These are phyloP conservation scores for Lactifluus hygrophoroides DNA, from an alignment of 768 basidiomycete species.

Conservation along the genomic window DNA sequence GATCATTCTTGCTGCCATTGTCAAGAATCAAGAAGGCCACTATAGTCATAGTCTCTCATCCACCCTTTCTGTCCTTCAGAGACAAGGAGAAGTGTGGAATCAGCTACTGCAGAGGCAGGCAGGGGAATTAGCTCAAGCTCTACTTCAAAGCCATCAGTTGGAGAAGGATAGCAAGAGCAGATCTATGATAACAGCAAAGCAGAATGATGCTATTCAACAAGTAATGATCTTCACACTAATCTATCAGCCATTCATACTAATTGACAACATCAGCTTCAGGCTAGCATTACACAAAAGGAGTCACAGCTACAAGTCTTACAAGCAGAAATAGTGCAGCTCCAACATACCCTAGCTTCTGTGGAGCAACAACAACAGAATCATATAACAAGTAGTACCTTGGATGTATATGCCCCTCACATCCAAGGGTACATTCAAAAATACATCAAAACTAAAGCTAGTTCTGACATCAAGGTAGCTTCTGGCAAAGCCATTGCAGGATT, in stretches of 20 bases:
- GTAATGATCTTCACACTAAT: not conserved
- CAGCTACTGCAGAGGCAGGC: conserved; percentile 1
- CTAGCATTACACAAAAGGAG: not conserved
- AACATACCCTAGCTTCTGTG: not conserved
- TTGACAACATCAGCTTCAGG: conserved; percentile 1
- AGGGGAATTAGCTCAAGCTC: not conserved
- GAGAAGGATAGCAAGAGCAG: not conserved
- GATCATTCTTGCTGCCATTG: conserved; percentile 1
- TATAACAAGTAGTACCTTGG: not conserved
- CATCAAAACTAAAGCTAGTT: not conserved
- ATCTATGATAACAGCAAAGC: not conserved
- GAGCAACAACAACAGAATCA: not conserved
- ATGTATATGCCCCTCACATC: not conserved
- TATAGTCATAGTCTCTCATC: not conserved
- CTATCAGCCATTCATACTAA: not conserved
- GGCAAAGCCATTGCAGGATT: not conserved
- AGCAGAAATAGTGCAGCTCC: conserved; percentile 4
- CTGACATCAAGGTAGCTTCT: not conserved
- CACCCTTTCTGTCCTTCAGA: conserved; percentile 2
- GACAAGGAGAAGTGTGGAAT: not conserved
- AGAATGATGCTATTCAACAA: not conserved
- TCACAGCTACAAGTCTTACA: not conserved
- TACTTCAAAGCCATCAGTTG: conserved; percentile 4
- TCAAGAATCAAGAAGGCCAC: not conserved
- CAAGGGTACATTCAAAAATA: not conserved